Percentiles rank a stretch among this genome's conserved stretches.
phyloP scores from a whole-genome alignment of 495 filamentous ascomycete genomes.

The Penicillium pancosmium region DNA sequence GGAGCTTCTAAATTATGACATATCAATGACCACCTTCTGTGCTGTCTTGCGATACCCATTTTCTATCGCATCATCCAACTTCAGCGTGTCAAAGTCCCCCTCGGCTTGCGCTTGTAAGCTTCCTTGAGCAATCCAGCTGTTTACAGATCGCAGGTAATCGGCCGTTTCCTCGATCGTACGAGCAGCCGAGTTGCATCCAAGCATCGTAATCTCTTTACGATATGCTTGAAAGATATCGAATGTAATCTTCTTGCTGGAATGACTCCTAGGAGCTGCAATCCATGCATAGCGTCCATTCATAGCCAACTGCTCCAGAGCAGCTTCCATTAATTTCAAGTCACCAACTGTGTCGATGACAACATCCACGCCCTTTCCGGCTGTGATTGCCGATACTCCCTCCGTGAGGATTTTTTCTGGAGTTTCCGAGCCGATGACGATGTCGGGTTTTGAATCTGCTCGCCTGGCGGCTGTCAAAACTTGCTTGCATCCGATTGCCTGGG shows the following conservation, averaged over 20 bases:
- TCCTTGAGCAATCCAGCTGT: slow-evolving; percentile 18
- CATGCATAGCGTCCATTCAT: slow-evolving; percentile 21
- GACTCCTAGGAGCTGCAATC: slow-evolving; percentile 24
- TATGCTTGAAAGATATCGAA: slow-evolving; percentile 26
- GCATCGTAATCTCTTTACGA: slow-evolving; percentile 21
- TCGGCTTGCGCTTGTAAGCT: slow-evolving; percentile 17
- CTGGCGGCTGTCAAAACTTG: slow-evolving; percentile 21
- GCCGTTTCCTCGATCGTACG: slow-evolving; percentile 15
- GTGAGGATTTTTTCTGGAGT: not conserved
- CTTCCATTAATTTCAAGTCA: slow-evolving; percentile 20
- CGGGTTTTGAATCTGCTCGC: slow-evolving; percentile 7
- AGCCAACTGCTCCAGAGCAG: slow-evolving; percentile 16
- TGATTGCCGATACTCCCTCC: slow-evolving; percentile 5
- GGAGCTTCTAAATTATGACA: slow-evolving; percentile 6
- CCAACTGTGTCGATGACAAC: slow-evolving; percentile 26
- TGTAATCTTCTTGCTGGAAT: slow-evolving; percentile 10
- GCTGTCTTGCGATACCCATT: slow-evolving; percentile 14
- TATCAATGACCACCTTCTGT: slow-evolving; percentile 20
- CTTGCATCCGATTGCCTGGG: slow-evolving; percentile 20
- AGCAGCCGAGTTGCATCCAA: slow-evolving; percentile 23
- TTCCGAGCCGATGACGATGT: slow-evolving; percentile 11
- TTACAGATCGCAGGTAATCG: slow-evolving; percentile 13
- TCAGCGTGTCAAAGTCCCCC: slow-evolving; percentile 9
- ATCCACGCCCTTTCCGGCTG: slow-evolving; percentile 21
- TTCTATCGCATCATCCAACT: slow-evolving; percentile 17